A percentile compares a stretch with the other conserved stretches of the same genome.
Conservation (phyloP, 805 yeast genomes). For the Allodekkera sacchari region DNA sequence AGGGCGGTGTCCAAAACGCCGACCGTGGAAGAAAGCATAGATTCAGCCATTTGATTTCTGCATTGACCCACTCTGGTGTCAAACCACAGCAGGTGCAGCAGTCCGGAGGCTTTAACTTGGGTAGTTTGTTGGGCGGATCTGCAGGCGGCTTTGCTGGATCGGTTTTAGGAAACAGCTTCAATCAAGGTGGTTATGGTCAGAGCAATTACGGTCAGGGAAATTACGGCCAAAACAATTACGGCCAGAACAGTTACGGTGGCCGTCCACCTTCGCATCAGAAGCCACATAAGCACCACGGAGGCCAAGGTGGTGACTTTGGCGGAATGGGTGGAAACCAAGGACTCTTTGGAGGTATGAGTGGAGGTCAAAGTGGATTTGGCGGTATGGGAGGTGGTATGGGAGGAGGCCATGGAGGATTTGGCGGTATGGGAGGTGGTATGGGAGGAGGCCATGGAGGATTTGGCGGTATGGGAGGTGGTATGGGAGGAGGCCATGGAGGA, state of each 20-base stretch:
- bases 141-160: slow-evolving; percentile 4
- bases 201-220: too few relatives aligned
- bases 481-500: slow-evolving; percentile 9
- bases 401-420: slow-evolving; percentile 1
- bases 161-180: slow-evolving; percentile 3
- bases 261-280: too few relatives aligned
- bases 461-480: slow-evolving; percentile 3
- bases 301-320: too few relatives aligned
- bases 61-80: slow-evolving; percentile 18
- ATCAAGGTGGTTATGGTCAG: background rate
- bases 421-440: slow-evolving; percentile 3
- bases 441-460: slow-evolving; percentile 4
- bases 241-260: too few relatives aligned
- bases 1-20: slow-evolving; percentile 6
- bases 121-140: slow-evolving; percentile 12
- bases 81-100: slow-evolving; percentile 13
- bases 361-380: too few relatives aligned
- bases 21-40: slow-evolving; percentile 12
- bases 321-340: too few relatives aligned
- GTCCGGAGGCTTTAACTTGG: slow-evolving; percentile 22
- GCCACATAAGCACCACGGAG: too few relatives aligned
- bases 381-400: background rate
- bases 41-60: slow-evolving; percentile 18
- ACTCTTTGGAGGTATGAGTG: background rate
- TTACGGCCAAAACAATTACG: too few relatives aligned